Base-by-base conservation (phyloP, 169 alveolate species). In the Babesia ovata region DNA sequence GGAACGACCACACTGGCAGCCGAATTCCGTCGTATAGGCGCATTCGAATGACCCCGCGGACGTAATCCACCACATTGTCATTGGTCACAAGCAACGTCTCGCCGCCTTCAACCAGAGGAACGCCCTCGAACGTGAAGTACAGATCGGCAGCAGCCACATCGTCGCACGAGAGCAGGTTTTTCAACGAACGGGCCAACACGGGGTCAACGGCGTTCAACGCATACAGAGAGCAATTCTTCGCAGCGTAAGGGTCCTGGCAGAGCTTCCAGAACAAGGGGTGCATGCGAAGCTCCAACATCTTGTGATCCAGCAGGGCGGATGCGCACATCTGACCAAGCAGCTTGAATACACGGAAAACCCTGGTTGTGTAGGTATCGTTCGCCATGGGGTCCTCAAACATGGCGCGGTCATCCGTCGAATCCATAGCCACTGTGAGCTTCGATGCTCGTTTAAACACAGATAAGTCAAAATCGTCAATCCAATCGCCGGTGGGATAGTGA, bases 241-340 rank as follows among this genome's bases (percentile, higher is more conserved):
- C 86, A 16, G 71, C 56, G 53, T 67, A 72, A 46, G 66, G 91
- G 61, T 63, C 49, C 76, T 77, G 81, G 65, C 91, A 84, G 62
- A 81, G 21, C 44, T 74, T 66, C 93, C 93, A 88, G 66, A 88
- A 88, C 22, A 88, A 75, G 8, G 93, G 93, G 59, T 84, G 87
- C 39, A 88, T 33, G 49, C 61, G 65, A 13, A 88, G 48, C 65
- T 75, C 59, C 45, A 88, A 70, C 36, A 77, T 72, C 57, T 82
- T 79, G 29, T 76, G 78, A 63, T 88, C 93, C 42, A 88, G 56
- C 57, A 88, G 44, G 17, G 87, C 78, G 61, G 71, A 70, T 21
- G 92, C 93, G 70, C 89, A 73, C 42, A 88, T 49, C 60, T 88
- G 91, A 13, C 93, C 93, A 49, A 88, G 60, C 56, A 88, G 72